A percentile compares a stretch with the other conserved stretches of the same genome.
Conservation (phyloP, 2,329 filamentous ascomycete genomes). For the Aspergillus alliaceus region DNA sequence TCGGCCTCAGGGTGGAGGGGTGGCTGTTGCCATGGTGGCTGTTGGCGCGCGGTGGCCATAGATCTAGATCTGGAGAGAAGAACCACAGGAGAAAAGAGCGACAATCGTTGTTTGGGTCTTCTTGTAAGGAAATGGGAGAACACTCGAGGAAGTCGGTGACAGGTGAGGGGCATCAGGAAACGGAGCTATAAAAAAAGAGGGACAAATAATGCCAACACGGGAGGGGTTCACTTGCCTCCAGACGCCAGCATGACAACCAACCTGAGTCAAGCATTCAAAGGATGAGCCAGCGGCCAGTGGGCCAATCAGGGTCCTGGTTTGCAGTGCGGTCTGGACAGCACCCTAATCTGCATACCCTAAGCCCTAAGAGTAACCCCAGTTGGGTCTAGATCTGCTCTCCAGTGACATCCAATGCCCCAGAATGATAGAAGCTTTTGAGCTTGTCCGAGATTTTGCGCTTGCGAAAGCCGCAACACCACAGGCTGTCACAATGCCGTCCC, state of each 20-base stretch:
- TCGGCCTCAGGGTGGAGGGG: constrained; percentile 29
- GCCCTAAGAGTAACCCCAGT: background rate
- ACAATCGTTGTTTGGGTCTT: background rate
- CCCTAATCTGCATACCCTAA: background rate
- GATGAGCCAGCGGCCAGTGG: background rate
- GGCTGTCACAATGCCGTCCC: constrained; percentile 54
- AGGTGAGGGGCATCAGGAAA: constrained; percentile 27
- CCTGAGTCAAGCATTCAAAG: background rate
- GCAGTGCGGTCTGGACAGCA: background rate
- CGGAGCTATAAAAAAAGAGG: constrained; percentile 11
- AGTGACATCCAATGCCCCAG: background rate
- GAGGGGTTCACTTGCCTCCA: background rate
- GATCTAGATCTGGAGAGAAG: constrained; percentile 17
- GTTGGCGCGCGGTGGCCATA: constrained; percentile 38
- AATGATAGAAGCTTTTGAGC: background rate
- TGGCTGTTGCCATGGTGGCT: constrained; percentile 48
- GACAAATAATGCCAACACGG: constrained; percentile 7
- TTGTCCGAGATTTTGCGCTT: background rate
- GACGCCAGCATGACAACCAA: constrained; percentile 6
- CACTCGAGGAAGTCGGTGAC: constrained; percentile 11
- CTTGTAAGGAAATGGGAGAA: constrained; percentile 10
- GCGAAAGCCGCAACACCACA: background rate
- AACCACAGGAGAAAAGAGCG: constrained; percentile 12
- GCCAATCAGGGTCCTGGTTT: background rate
- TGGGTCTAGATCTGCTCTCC: background rate